These are phyloP conservation scores for Colletotrichum kahawae DNA, from an alignment of 2,329 filamentous ascomycete genomes.

Conservation along the genomic window DNA sequence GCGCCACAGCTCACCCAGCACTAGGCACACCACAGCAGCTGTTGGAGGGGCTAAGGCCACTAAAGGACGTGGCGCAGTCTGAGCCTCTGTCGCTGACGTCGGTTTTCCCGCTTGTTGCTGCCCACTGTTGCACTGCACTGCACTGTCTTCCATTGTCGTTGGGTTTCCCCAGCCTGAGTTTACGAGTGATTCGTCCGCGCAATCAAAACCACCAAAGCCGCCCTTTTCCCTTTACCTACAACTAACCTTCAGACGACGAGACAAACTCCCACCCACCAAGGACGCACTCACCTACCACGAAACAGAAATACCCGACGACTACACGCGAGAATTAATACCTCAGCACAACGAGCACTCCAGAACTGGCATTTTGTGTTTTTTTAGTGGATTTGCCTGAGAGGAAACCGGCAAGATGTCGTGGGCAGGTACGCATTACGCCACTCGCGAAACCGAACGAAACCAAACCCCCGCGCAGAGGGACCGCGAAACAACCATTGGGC, in stretches of 20 bases:
- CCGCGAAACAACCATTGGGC: not conserved
- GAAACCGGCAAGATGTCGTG: slow-evolving; percentile 46
- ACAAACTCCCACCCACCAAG: not conserved
- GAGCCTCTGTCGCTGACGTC: slow-evolving; percentile 25
- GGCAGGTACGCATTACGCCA: slow-evolving; percentile 41
- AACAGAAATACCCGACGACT: not conserved
- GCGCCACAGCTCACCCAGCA: slow-evolving; percentile 1
- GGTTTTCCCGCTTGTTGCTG: slow-evolving; percentile 10
- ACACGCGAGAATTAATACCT: not conserved
- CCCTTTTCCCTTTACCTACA: not conserved
- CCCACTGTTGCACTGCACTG: not conserved
- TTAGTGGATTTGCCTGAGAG: not conserved
- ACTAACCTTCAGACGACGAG: slow-evolving; percentile 15
- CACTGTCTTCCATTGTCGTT: not conserved
- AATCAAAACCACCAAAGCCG: slow-evolving; percentile 12
- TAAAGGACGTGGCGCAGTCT: slow-evolving; percentile 10
- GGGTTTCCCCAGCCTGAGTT: slow-evolving; percentile 11
- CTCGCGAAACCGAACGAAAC: slow-evolving; percentile 12
- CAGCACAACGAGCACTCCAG: not conserved
- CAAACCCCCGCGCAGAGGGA: not conserved
- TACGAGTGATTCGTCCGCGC: slow-evolving; percentile 15
- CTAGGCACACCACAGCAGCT: not conserved
- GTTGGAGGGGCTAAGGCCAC: not conserved
- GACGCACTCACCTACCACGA: not conserved
- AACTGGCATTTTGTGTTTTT: not conserved